Conservation (phyloP, 306 rosid species). For the Sphenostylis stenocarpa region DNA sequence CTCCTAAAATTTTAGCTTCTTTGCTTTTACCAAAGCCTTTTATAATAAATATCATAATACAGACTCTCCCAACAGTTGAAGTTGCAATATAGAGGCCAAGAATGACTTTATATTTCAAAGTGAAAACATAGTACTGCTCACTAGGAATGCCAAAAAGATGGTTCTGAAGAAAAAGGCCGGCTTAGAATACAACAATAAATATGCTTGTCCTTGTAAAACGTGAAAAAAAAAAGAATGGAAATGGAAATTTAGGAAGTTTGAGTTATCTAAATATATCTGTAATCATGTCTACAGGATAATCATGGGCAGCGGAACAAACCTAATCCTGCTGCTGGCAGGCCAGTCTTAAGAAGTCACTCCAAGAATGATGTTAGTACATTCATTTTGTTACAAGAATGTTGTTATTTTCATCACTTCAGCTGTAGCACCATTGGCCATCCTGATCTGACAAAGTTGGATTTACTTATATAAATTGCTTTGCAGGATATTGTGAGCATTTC, state of each 20-base stretch:
- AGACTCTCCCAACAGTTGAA: not conserved
- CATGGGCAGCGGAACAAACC: conserved; percentile 28
- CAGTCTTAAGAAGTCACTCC: conserved; percentile 44
- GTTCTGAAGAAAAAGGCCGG: too few relatives aligned
- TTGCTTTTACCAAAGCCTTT: not conserved
- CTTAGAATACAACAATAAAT: too few relatives aligned
- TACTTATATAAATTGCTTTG: conserved; percentile 11
- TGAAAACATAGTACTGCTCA: not conserved
- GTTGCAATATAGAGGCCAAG: not conserved
- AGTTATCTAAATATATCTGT: not conserved
- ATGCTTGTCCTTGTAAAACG: not conserved
- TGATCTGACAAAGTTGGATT: conserved; percentile 10
- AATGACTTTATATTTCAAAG: not conserved
- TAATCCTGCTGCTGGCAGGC: conserved; percentile 49
- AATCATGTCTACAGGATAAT: conserved; percentile 51
- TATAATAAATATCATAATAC: not conserved
- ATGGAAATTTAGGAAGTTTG: not conserved
- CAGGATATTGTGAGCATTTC: conserved; percentile 62
- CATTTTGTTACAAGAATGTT: not conserved
- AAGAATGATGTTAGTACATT: conserved; percentile 63
- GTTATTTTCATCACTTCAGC: not conserved
- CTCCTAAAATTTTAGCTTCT: too few relatives aligned
- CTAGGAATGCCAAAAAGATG: too few relatives aligned
- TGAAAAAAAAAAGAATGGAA: not conserved
- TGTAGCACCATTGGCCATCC: conserved; percentile 9